These are phyloP conservation scores for Trichoderma sp. DNA, from an alignment of 2,329 filamentous ascomycete species.

Conservation along the genomic window DNA sequence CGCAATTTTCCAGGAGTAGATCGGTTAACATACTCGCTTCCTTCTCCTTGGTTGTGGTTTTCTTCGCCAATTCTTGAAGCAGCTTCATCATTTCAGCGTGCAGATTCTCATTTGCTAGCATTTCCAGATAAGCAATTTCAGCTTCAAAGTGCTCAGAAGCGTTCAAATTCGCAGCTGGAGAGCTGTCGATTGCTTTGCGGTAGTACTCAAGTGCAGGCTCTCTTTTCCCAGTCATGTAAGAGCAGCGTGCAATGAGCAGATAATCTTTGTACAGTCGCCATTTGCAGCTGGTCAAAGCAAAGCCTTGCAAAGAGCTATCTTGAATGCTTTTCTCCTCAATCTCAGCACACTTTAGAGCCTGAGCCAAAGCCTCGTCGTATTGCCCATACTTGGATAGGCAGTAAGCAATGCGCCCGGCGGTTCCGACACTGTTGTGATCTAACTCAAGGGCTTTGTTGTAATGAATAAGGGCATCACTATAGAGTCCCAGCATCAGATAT, in stretches of 20 bases:
- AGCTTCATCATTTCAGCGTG: slow-evolving; percentile 39
- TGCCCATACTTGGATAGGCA: slow-evolving; percentile 41
- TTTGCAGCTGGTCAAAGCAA: slow-evolving; percentile 33
- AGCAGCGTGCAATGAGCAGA: slow-evolving; percentile 41
- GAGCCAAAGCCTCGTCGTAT: slow-evolving; percentile 38
- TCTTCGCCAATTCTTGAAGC: slow-evolving; percentile 36
- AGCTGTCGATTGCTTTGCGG: slow-evolving; percentile 38
- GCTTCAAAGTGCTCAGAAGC: slow-evolving; percentile 40
- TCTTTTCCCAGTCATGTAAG: slow-evolving; percentile 35
- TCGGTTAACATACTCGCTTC: slow-evolving; percentile 36
- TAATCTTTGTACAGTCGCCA: slow-evolving; percentile 47
- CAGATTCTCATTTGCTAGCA: slow-evolving; percentile 40
- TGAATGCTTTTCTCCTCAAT: slow-evolving; percentile 37
- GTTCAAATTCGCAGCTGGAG: slow-evolving; percentile 30
- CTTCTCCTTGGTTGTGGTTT: slow-evolving; percentile 29
- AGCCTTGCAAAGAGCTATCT: slow-evolving; percentile 29
- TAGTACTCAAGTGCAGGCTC: slow-evolving; percentile 40
- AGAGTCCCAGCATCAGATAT: slow-evolving; percentile 40
- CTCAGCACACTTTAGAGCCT: slow-evolving; percentile 40
- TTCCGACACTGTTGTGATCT: slow-evolving; percentile 42
- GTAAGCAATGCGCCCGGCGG: slow-evolving; percentile 43
- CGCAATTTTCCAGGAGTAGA: slow-evolving; percentile 40
- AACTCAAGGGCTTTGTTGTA: slow-evolving; percentile 41
- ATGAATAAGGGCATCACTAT: slow-evolving; percentile 38
- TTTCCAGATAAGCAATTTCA: slow-evolving; percentile 40